phyloP scores from a whole-genome alignment of 139 green algal genomes.

The Volvox africanus region DNA sequence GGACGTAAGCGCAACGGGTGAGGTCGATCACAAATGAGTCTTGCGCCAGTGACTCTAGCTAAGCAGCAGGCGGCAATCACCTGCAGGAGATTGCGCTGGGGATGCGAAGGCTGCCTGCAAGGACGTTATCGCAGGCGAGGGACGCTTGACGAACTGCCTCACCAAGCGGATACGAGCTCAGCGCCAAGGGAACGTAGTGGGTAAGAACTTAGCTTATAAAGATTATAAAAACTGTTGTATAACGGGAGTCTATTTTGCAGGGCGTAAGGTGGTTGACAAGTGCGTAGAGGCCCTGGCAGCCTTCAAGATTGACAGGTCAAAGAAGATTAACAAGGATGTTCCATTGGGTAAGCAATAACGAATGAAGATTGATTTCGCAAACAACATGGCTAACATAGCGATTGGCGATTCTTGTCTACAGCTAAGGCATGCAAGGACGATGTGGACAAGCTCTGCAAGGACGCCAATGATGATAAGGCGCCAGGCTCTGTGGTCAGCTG shows the following conservation, averaged over 20 bases:
- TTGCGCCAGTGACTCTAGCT: background rate
- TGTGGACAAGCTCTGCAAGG: conserved; percentile 73
- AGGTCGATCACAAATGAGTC: background rate
- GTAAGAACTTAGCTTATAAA: conserved; percentile 9
- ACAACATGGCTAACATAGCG: background rate
- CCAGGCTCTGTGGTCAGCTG: conserved; percentile 70
- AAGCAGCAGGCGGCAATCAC: background rate
- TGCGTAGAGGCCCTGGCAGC: conserved; percentile 53
- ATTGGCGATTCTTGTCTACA: conserved; percentile 8
- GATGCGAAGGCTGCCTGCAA: conserved; percentile 67
- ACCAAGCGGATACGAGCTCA: conserved; percentile 56
- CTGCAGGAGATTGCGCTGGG: conserved; percentile 61
- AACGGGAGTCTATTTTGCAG: conserved; percentile 36
- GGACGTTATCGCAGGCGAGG: conserved; percentile 63
- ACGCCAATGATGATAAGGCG: conserved; percentile 46
- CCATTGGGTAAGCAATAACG: conserved; percentile 63
- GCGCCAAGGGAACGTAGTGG: conserved; percentile 63
- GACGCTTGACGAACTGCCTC: conserved; percentile 59
- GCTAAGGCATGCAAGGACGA: conserved; percentile 80
- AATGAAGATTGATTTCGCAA: background rate
- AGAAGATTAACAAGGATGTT: conserved; percentile 87
- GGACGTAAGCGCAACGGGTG: conserved; percentile 55
- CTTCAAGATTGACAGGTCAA: conserved; percentile 67
- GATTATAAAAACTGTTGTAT: background rate
- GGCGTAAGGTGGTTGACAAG: conserved; percentile 63